Conservation (phyloP, 352 stramenopile species). For the Stramenopiles sp. region DNA sequence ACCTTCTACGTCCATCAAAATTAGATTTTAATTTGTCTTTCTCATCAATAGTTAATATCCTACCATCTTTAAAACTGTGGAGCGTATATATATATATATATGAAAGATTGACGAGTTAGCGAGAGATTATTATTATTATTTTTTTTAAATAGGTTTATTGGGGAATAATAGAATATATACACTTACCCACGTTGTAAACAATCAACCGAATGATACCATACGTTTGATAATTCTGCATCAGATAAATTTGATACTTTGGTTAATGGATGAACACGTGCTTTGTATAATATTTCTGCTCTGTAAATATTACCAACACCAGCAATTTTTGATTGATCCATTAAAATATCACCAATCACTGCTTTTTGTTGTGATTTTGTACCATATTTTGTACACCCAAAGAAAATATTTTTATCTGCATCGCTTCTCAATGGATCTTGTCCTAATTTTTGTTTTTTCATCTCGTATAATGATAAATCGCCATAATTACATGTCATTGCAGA, state of each 20-base stretch:
- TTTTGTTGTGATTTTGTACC: no score
- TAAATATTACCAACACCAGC: slow-evolving; percentile 36
- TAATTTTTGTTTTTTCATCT: slow-evolving; percentile 18
- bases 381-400: no score
- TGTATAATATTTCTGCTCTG: slow-evolving; percentile 34
- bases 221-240: slow-evolving; percentile 23
- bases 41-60: no score
- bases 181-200: slow-evolving; percentile 28
- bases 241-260: slow-evolving; percentile 18
- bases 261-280: slow-evolving; percentile 30
- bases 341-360: slow-evolving; percentile 29
- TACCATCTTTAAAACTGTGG: no score
- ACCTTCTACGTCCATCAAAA: no score
- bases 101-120: no score
- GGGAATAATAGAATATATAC: no score
- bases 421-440: slow-evolving; percentile 26
- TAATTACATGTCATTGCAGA: slow-evolving; percentile 35
- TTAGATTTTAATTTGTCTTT: no score
- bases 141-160: no score
- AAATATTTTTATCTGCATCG: slow-evolving; percentile 26
- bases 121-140: no score
- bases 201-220: slow-evolving; percentile 29
- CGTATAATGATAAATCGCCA: slow-evolving; percentile 21
- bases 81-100: no score
- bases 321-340: slow-evolving; percentile 38